phyloP scores from a whole-genome alignment of 1,139 yeast genomes.

The Keqinozyma sinolaborantium region DNA sequence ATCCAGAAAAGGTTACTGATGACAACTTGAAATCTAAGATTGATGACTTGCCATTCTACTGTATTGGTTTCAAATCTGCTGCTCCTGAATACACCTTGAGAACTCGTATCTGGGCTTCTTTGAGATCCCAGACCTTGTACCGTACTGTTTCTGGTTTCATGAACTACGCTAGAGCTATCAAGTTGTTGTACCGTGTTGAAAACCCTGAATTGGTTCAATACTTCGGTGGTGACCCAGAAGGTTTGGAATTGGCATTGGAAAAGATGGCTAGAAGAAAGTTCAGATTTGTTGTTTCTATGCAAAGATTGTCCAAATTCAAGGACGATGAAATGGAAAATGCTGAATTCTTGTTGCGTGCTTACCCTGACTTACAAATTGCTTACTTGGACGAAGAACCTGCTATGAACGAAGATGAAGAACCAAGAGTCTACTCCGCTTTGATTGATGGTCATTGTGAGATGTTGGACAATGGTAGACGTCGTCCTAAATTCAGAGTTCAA shows the following conservation, averaged over 20 bases:
- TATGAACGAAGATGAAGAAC: slow-evolving; percentile 92
- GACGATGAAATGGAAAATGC: slow-evolving; percentile 98
- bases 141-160: slow-evolving; percentile 99
- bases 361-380: slow-evolving; percentile 97
- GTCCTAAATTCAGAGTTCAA: slow-evolving; percentile 97
- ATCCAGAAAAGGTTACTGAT: slow-evolving; percentile 57
- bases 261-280: slow-evolving; percentile 99
- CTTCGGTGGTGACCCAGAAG: slow-evolving; percentile 98
- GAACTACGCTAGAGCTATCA: slow-evolving; percentile 98
- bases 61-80: slow-evolving; percentile 98
- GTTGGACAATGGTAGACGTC: slow-evolving; percentile 96
- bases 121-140: slow-evolving; percentile 95
- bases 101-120: slow-evolving; percentile 98
- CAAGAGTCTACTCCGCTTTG: slow-evolving; percentile 92
- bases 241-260: slow-evolving; percentile 91
- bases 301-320: slow-evolving; percentile 93
- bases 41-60: slow-evolving; percentile 96
- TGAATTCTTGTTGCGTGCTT: slow-evolving; percentile 95
- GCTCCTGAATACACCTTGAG: slow-evolving; percentile 98
- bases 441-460: slow-evolving; percentile 99
- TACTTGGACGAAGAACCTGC: slow-evolving; percentile 94
- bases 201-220: slow-evolving; percentile 98
- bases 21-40: slow-evolving; percentile 84
- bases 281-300: slow-evolving; percentile 97
- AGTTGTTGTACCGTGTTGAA: slow-evolving; percentile 95